Evolutionary conservation across 805 yeast species (phyloP).

Genomic region (Kodamaea lidongshanica): DNA sequence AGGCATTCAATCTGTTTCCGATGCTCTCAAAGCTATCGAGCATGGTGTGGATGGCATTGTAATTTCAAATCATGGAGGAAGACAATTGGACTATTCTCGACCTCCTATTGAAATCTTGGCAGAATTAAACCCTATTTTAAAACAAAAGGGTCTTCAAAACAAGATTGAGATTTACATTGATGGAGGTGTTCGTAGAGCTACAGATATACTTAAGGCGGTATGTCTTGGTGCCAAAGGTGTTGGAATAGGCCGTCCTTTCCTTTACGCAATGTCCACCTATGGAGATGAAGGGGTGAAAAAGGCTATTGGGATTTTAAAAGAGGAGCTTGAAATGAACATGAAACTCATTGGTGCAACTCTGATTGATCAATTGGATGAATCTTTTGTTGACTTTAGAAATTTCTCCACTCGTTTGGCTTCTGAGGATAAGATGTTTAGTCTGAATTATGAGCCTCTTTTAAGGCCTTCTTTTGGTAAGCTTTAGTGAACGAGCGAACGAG

Average conservation of each 20-base stretch:
- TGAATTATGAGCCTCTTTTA: constrained; percentile 52
- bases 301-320: constrained; percentile 56
- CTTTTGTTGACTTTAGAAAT: constrained; percentile 25
- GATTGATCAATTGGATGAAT: constrained; percentile 29
- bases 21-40: constrained; percentile 52
- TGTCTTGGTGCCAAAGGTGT: constrained; percentile 73
- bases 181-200: constrained; percentile 74
- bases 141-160: constrained; percentile 34
- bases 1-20: constrained; percentile 65
- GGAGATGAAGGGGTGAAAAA: constrained; percentile 68
- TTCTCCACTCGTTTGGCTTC: constrained; percentile 35
- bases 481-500: constrained; percentile 2
- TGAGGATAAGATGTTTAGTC: constrained; percentile 47
- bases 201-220: constrained; percentile 71
- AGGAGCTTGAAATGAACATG: constrained; percentile 61
- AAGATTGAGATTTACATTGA: constrained; percentile 62
- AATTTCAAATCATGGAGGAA: constrained; percentile 70
- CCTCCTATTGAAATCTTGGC: constrained; percentile 59
- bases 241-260: constrained; percentile 71
- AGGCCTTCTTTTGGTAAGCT: constrained; percentile 40
- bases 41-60: constrained; percentile 58
- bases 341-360: constrained; percentile 54
- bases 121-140: constrained; percentile 45
- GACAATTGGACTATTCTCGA: constrained; percentile 58
- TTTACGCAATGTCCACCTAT: constrained; percentile 73